Evolutionary conservation across 441 rosid species (phyloP), one percentile per base, ranked within the genome.

Genomic region (Melastoma candidum): DNA sequence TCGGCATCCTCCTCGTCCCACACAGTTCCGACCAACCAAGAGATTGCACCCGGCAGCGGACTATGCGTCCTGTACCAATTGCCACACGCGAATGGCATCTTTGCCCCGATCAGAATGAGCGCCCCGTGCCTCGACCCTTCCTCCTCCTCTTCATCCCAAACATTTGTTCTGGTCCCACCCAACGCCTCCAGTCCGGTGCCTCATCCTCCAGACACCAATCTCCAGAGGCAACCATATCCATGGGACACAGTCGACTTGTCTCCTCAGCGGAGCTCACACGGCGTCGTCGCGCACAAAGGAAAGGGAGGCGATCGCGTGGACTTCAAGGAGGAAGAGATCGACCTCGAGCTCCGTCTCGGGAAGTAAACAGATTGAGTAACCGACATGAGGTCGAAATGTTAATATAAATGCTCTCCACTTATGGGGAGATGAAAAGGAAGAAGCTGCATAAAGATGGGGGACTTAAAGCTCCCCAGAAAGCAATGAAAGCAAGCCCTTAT

Each of bases 261-360:
- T 36, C 6, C 41, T 36, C 41, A 36, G 41, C 8, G 41, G 41
- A 36, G 41, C 41, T 36, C 41, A 36, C 7, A 9, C 41, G 6
- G 41, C 6, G 41, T 6, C 7, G 7, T 36, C 8, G 7, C 41
- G 41, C 41, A 52, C 36, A 14, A 52, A 14, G 8, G 3, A 25
- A 13, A 26, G 41, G 24, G 43, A 2, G 46, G 10, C 56, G 59
- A 63, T 49, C 32, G 26, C 56, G 53, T 58, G 54, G 78, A 71
- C 8, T 26, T 56, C 32, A 65, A 47, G 9, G 53, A 41, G 26
- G 48, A 36, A 66, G 98, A 85, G 71, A 62, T 79, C 73, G 98
- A 90, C 82, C 82, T 90, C 53, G 96, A 87, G 73, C 98, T 90
- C 56, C 85, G 98, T 66, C 68, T 90, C 64, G 92, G 94, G 75